Conservation (phyloP, 768 basidiomycete genomes). For the Mycena metata region DNA sequence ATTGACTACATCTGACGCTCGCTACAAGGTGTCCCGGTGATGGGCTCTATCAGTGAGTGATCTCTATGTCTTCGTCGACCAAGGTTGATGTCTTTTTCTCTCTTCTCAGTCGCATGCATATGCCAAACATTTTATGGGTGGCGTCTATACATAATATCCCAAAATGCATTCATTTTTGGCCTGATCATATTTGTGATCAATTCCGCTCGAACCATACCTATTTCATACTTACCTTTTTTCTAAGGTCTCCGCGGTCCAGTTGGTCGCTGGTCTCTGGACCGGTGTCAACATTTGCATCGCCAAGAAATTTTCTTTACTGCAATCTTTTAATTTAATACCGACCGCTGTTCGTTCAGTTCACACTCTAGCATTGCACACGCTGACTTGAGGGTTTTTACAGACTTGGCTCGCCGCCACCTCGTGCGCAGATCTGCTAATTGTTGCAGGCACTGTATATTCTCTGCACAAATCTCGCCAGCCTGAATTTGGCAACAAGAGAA, state of each 20-base stretch:
- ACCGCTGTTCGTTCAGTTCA: slow-evolving; percentile 11
- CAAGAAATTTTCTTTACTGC: slow-evolving; percentile 21
- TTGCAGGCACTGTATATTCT: slow-evolving; percentile 11
- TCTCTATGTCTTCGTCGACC: too few species aligned
- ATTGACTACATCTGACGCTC: too few species aligned
- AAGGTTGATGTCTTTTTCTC: too few species aligned
- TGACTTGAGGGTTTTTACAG: neutral
- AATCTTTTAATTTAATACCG: neutral
- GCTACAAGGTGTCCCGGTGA: slow-evolving; percentile 11
- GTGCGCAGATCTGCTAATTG: slow-evolving; percentile 18
- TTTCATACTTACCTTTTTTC: neutral
- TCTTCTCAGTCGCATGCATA: slow-evolving; percentile 7
- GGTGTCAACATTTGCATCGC: slow-evolving; percentile 16
- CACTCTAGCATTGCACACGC: neutral
- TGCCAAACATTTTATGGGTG: slow-evolving; percentile 30
- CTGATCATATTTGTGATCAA: slow-evolving; percentile 6
- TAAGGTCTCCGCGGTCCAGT: slow-evolving; percentile 6
- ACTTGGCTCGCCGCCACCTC: slow-evolving; percentile 28
- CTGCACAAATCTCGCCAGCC: neutral
- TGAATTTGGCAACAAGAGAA: slow-evolving; percentile 8
- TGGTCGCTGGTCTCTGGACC: slow-evolving; percentile 23
- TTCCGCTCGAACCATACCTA: neutral
- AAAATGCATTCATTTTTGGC: neutral
- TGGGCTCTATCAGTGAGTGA: slow-evolving; percentile 23
- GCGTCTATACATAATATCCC: slow-evolving; percentile 19